phyloP scores from a whole-genome alignment of 257 asterid species.

The Gentiana straminea region DNA sequence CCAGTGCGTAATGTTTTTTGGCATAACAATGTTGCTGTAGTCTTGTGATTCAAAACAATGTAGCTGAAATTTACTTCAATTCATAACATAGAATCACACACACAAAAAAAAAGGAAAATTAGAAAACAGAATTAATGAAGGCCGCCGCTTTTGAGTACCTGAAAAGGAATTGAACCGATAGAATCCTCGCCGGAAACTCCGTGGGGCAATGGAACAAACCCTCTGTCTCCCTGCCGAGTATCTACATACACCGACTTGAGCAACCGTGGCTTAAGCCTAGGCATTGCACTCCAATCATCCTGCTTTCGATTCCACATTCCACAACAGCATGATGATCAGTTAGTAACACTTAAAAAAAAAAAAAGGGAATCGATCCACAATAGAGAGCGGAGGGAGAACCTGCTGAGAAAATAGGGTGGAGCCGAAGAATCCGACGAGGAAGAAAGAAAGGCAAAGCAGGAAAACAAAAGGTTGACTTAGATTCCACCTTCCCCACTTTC shows the following conservation, averaged over 20 bases:
- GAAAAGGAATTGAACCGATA: conserved; percentile 55
- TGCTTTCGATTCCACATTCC: neutral
- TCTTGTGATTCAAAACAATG: too few relatives aligned
- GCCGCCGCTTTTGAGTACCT: conserved; percentile 26
- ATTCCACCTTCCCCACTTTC: conserved; percentile 32
- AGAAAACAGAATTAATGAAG: neutral
- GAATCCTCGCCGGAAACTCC: conserved; percentile 60
- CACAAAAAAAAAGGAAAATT: neutral
- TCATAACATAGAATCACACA: too few relatives aligned
- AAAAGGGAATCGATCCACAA: neutral
- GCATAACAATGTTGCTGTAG: too few relatives aligned
- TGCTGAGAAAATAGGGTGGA: conserved; percentile 60
- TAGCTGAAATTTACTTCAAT: too few relatives aligned
- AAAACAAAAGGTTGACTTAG: conserved; percentile 56
- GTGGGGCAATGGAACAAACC: conserved; percentile 36
- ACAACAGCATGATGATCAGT: neutral
- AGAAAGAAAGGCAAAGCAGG: conserved; percentile 63
- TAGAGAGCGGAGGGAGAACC: conserved; percentile 22
- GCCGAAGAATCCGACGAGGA: conserved; percentile 77
- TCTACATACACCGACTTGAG: conserved; percentile 30
- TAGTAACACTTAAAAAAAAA: neutral
- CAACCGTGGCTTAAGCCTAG: conserved; percentile 31
- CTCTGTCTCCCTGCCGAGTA: conserved; percentile 18
- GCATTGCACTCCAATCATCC: conserved; percentile 20
- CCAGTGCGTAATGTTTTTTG: too few relatives aligned